phyloP scores from a whole-genome alignment of 352 stramenopile species.

The Plasmopara halstedii region DNA sequence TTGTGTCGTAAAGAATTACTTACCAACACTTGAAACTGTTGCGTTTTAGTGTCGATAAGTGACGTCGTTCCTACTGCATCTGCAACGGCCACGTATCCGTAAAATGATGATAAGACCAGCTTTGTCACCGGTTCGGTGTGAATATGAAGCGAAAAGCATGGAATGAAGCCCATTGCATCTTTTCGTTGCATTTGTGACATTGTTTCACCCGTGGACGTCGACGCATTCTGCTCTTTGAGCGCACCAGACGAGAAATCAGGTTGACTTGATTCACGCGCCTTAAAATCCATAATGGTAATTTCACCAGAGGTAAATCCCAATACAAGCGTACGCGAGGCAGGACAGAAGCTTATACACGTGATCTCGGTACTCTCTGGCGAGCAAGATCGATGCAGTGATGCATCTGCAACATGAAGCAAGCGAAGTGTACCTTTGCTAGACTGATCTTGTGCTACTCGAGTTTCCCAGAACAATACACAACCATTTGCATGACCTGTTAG shows the following conservation, averaged over 20 bases:
- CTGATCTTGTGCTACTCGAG: slow-evolving; percentile 33
- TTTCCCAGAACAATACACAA: slow-evolving; percentile 55
- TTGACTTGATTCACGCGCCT: slow-evolving; percentile 3
- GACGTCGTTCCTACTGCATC: slow-evolving; percentile 55
- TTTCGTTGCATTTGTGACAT: slow-evolving; percentile 1
- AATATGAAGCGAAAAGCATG: slow-evolving; percentile 46
- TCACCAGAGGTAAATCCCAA: slow-evolving; percentile 51
- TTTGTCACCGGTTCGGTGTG: slow-evolving; percentile 49
- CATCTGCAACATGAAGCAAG: slow-evolving; percentile 48
- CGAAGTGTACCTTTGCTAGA: slow-evolving; percentile 45
- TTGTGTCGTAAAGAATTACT: slow-evolving; percentile 32
- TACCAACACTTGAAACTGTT: slow-evolving; percentile 52
- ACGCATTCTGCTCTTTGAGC: background rate
- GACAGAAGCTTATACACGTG: slow-evolving; percentile 42
- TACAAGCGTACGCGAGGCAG: slow-evolving; percentile 33
- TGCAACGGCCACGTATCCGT: slow-evolving; percentile 42
- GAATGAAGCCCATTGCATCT: slow-evolving; percentile 29
- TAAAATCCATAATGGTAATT: slow-evolving; percentile 46
- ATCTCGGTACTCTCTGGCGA: slow-evolving; percentile 29
- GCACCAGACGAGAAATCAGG: background rate
- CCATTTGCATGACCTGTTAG: slow-evolving; percentile 54
- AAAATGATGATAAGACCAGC: slow-evolving; percentile 38
- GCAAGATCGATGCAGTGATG: slow-evolving; percentile 26
- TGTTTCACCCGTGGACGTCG: background rate
- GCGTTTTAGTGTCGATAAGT: slow-evolving; percentile 38